Evolutionary conservation across 2,329 filamentous ascomycete species (phyloP).

Genomic region (Leptographium lundbergii): DNA sequence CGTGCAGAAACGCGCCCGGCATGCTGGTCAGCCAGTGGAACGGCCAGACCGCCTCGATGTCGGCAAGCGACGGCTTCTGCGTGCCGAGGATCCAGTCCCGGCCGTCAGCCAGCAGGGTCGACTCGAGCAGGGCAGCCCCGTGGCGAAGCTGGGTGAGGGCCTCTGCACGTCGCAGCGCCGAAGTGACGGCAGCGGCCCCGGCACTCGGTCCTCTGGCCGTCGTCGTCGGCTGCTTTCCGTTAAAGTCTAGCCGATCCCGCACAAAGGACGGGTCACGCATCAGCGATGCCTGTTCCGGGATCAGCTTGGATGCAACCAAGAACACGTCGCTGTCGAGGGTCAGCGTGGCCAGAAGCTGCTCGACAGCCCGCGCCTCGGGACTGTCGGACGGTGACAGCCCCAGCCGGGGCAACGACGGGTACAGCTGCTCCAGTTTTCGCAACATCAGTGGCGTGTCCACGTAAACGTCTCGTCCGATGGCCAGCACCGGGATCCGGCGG

Average conservation of each 20-base stretch:
- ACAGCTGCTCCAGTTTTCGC: slow-evolving; percentile 41
- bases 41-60: slow-evolving; percentile 58
- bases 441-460: slow-evolving; percentile 59
- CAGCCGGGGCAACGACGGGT: slow-evolving; percentile 22
- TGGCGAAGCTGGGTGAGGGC: slow-evolving; percentile 41
- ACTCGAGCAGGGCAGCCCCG: slow-evolving; percentile 47
- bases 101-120: slow-evolving; percentile 50
- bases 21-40: slow-evolving; percentile 52
- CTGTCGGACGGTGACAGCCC: slow-evolving; percentile 17
- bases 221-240: slow-evolving; percentile 4
- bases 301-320: slow-evolving; percentile 32
- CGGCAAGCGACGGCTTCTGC: slow-evolving; percentile 40
- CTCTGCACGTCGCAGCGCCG: slow-evolving; percentile 29
- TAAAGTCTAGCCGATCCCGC: slow-evolving; percentile 38
- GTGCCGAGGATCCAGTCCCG: slow-evolving; percentile 49
- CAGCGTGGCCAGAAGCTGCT: slow-evolving; percentile 43
- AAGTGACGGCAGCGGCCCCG: not conserved
- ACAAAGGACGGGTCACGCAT: slow-evolving; percentile 45
- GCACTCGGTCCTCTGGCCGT: not conserved
- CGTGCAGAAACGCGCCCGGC: slow-evolving; percentile 37
- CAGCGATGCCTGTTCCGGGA: slow-evolving; percentile 42
- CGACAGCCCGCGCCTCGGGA: slow-evolving; percentile 31
- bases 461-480: slow-evolving; percentile 56
- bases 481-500: slow-evolving; percentile 55
- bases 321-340: slow-evolving; percentile 48